phyloP scores from a whole-genome alignment of 495 filamentous ascomycete species.

The Tuber magnatum region DNA sequence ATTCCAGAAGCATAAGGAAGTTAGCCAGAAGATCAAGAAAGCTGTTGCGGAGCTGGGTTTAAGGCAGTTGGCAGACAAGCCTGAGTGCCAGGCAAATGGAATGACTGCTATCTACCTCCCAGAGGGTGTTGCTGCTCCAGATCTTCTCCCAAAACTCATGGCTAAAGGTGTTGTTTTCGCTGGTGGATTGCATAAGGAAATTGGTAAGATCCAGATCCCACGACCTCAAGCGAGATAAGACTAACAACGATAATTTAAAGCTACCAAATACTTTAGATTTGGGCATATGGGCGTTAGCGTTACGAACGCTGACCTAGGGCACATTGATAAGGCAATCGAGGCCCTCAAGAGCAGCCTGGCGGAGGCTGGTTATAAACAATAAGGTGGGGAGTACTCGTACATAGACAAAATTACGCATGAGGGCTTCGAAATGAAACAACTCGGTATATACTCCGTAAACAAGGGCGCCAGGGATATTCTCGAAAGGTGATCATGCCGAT shows the following conservation, averaged over 20 bases:
- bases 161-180: slow-evolving; percentile 92
- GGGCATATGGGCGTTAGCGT: slow-evolving; percentile 97
- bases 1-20: slow-evolving; percentile 67
- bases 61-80: slow-evolving; percentile 72
- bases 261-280: slow-evolving; percentile 53
- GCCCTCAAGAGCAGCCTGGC: slow-evolving; percentile 65
- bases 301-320: slow-evolving; percentile 49
- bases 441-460: not conserved
- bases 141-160: slow-evolving; percentile 75
- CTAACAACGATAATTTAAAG: slow-evolving; percentile 13
- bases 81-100: slow-evolving; percentile 85
- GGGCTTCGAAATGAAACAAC: slow-evolving; percentile 1
- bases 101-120: slow-evolving; percentile 98
- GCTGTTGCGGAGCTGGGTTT: slow-evolving; percentile 71
- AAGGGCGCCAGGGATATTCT: not conserved
- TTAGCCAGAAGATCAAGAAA: slow-evolving; percentile 75
- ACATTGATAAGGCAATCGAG: slow-evolving; percentile 74
- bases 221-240: no score
- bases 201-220: slow-evolving; percentile 24
- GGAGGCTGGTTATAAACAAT: slow-evolving; percentile 56
- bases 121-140: slow-evolving; percentile 66
- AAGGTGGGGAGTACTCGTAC: not conserved
- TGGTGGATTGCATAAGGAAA: slow-evolving; percentile 83
- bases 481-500: not conserved
- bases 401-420: slow-evolving; percentile 5